These are phyloP conservation scores for Metschnikowia reukaufii DNA, from an alignment of 805 yeast genomes.

Conservation along the genomic window DNA sequence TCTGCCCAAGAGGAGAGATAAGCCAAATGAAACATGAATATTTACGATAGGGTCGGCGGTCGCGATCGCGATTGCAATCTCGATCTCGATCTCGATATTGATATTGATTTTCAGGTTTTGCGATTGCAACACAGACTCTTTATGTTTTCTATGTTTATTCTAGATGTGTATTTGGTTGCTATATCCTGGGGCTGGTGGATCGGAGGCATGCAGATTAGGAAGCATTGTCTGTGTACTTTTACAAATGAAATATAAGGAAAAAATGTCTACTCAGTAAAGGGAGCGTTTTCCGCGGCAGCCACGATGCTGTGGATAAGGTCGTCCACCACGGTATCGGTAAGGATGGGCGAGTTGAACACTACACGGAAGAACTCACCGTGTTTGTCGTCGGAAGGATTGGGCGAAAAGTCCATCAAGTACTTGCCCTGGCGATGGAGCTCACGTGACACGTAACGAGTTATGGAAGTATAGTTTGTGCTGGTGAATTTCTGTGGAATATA, in stretches of 20 bases:
- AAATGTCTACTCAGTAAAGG: constrained; percentile 5
- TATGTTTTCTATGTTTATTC: too few species aligned
- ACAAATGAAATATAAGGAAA: not conserved
- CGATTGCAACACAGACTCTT: too few species aligned
- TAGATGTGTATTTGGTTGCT: too few species aligned
- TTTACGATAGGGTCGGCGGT: too few species aligned
- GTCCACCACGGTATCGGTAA: constrained; percentile 35
- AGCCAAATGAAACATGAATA: not conserved
- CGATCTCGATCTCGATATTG: too few species aligned
- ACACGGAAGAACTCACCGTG: constrained; percentile 82
- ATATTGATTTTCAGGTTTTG: too few species aligned
- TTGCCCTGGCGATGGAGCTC: constrained; percentile 61
- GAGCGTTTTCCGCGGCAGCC: constrained; percentile 22
- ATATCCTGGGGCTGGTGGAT: too few species aligned
- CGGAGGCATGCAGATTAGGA: not conserved
- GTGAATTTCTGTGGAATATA: constrained; percentile 48
- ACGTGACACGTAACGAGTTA: constrained; percentile 62
- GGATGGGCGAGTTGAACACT: constrained; percentile 72
- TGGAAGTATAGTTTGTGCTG: constrained; percentile 38
- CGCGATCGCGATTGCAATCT: too few species aligned
- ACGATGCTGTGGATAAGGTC: constrained; percentile 36
- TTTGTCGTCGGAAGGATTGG: constrained; percentile 52
- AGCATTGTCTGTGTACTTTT: too few species aligned
- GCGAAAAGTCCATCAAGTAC: constrained; percentile 77
- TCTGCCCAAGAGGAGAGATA: not conserved